These are phyloP conservation scores for Fereydounia khargensis DNA, from an alignment of 1,284 basidiomycete species.

Conservation along the genomic window DNA sequence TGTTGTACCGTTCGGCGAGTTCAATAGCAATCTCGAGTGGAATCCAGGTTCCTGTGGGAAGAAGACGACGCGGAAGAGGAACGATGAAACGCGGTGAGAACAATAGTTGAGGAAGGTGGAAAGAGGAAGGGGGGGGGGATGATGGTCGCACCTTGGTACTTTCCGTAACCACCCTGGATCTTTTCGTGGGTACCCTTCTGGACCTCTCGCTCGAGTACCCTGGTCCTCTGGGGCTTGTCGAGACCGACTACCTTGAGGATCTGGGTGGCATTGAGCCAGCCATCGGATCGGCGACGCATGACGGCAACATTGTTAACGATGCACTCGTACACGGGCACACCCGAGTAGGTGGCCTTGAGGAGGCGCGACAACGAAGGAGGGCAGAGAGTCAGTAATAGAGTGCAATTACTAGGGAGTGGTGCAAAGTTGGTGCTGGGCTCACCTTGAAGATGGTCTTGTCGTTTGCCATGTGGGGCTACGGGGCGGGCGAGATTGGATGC, in stretches of 20 bases:
- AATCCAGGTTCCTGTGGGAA: slow-evolving; percentile 86
- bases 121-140: background rate
- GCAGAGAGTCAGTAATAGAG: background rate
- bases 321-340: slow-evolving; percentile 60
- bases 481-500: too few relatives aligned
- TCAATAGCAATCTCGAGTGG: slow-evolving; percentile 85
- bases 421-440: slow-evolving; percentile 2
- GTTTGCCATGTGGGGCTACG: slow-evolving; percentile 23
- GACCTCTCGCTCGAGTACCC: slow-evolving; percentile 94
- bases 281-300: slow-evolving; percentile 92
- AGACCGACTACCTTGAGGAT: slow-evolving; percentile 99
- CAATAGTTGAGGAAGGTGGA: background rate
- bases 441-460: slow-evolving; percentile 44
- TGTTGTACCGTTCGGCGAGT: slow-evolving; percentile 89
- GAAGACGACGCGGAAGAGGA: background rate
- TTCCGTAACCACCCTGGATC: slow-evolving; percentile 98
- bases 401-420: background rate
- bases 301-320: slow-evolving; percentile 67
- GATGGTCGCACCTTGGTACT: slow-evolving; percentile 82
- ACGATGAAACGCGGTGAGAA: background rate
- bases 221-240: slow-evolving; percentile 96
- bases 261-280: slow-evolving; percentile 95
- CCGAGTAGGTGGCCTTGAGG: slow-evolving; percentile 58
- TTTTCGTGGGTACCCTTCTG: slow-evolving; percentile 99
- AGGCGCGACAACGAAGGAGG: background rate